Percentiles rank a stretch among this genome's conserved stretches.
Evolutionary conservation across 176 grass and related monocot species (phyloP).

Genomic region (Aegilops longissima): DNA sequence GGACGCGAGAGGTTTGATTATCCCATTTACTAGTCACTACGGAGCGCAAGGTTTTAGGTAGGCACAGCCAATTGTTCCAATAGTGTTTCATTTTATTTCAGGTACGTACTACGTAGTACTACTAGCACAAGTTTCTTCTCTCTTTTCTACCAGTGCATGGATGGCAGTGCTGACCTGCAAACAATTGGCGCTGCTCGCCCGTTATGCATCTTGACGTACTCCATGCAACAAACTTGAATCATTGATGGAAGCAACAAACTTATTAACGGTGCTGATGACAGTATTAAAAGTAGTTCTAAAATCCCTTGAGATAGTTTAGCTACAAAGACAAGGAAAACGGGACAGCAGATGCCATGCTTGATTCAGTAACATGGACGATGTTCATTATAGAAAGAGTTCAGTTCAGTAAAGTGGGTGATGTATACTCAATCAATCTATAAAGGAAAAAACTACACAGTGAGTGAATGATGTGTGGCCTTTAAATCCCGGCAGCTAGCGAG

Average conservation of each 20-base stretch:
- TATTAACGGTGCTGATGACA: too few relatives aligned
- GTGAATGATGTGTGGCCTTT: too few relatives aligned
- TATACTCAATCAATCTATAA: too few relatives aligned
- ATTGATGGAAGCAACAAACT: too few relatives aligned
- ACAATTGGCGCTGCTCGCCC: neutral
- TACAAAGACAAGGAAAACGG: too few relatives aligned
- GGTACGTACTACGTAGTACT: neutral
- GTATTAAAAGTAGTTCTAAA: too few relatives aligned
- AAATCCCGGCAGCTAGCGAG: too few relatives aligned
- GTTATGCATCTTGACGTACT: too few relatives aligned
- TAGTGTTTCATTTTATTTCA: neutral
- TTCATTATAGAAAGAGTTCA: neutral
- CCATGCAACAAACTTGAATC: too few relatives aligned
- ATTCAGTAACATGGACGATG: neutral
- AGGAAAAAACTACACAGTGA: too few relatives aligned
- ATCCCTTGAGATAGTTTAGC: too few relatives aligned
- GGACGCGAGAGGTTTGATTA: neutral
- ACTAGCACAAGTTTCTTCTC: neutral
- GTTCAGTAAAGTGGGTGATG: too few relatives aligned
- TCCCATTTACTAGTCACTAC: neutral
- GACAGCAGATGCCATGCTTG: neutral
- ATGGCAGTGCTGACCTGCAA: neutral
- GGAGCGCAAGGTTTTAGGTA: conserved; percentile 5
- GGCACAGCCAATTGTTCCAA: neutral
- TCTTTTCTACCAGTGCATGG: neutral